These are phyloP conservation scores for Barnettozyma californica DNA, from an alignment of 805 yeast genomes.

Conservation along the genomic window DNA sequence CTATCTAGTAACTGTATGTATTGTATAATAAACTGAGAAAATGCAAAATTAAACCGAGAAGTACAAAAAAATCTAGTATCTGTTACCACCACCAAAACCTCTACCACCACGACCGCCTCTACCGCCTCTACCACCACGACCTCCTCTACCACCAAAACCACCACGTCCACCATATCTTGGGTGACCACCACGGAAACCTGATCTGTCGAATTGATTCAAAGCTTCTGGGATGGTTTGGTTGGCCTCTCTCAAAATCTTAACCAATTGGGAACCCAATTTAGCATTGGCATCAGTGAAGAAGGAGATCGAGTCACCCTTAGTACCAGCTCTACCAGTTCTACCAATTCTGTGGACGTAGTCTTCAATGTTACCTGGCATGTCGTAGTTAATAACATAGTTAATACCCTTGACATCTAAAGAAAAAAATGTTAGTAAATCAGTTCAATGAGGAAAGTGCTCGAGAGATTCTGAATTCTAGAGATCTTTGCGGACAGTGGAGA, in stretches of 20 bases:
- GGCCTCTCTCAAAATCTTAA: constrained; percentile 91
- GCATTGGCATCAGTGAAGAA: constrained; percentile 86
- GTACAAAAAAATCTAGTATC: constrained; percentile 5
- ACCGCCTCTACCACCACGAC: constrained; percentile 28
- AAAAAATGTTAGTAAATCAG: constrained; percentile 25
- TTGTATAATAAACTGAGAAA: neutral
- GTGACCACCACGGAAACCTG: constrained; percentile 61
- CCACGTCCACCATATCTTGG: constrained; percentile 35
- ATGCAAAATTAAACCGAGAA: neutral
- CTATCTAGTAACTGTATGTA: neutral
- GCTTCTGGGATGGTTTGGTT: constrained; percentile 84
- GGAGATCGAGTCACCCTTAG: constrained; percentile 91
- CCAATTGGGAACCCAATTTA: constrained; percentile 83
- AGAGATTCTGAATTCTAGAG: neutral
- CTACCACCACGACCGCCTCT: constrained; percentile 15
- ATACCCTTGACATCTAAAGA: constrained; percentile 92
- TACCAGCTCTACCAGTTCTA: constrained; percentile 99
- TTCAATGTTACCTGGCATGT: constrained; percentile 93
- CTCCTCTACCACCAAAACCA: constrained; percentile 32
- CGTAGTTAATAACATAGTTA: constrained; percentile 84
- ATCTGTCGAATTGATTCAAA: constrained; percentile 70
- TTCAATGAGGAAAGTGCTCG: neutral
- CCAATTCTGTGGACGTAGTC: constrained; percentile 99
- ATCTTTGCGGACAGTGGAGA: neutral
- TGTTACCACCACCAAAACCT: constrained; percentile 18